phyloP scores from a whole-genome alignment of 495 filamentous ascomycete genomes.

The Aspergillus saccharolyticus region DNA sequence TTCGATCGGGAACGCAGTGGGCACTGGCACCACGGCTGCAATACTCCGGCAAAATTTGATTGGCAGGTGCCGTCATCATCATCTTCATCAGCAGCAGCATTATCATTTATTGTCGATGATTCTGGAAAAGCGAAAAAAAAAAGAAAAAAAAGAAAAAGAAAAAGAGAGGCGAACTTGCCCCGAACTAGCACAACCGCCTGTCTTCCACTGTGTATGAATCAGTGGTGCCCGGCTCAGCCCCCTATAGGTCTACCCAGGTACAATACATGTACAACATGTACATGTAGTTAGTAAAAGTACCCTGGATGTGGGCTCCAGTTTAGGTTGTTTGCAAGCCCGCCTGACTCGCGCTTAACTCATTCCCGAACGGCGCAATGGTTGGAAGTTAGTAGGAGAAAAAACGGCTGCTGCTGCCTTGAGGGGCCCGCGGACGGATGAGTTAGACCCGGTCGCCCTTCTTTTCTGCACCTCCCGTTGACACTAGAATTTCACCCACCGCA shows the following conservation, averaged over 20 bases:
- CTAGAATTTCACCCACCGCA: not conserved
- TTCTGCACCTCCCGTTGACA: not conserved
- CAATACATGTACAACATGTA: no score
- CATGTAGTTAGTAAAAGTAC: no score
- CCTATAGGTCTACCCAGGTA: not conserved
- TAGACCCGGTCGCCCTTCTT: not conserved
- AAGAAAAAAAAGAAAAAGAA: not conserved
- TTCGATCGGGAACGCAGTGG: not conserved
- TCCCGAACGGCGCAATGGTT: not conserved
- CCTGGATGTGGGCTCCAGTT: not conserved
- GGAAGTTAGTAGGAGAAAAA: no score
- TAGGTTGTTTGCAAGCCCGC: not conserved
- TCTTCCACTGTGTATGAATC: no score
- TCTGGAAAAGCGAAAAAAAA: not conserved
- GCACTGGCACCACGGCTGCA: not conserved
- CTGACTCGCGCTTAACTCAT: not conserved
- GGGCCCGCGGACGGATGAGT: no score
- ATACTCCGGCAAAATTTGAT: not conserved
- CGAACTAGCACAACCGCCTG: no score
- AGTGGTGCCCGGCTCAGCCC: not conserved
- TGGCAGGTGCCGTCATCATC: not conserved
- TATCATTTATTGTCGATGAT: not conserved
- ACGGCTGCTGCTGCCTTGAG: not conserved
- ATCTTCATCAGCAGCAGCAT: no score
- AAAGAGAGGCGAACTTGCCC: no score